Base-by-base conservation (phyloP, 1,139 yeast species). In the Yarrowia galli region DNA sequence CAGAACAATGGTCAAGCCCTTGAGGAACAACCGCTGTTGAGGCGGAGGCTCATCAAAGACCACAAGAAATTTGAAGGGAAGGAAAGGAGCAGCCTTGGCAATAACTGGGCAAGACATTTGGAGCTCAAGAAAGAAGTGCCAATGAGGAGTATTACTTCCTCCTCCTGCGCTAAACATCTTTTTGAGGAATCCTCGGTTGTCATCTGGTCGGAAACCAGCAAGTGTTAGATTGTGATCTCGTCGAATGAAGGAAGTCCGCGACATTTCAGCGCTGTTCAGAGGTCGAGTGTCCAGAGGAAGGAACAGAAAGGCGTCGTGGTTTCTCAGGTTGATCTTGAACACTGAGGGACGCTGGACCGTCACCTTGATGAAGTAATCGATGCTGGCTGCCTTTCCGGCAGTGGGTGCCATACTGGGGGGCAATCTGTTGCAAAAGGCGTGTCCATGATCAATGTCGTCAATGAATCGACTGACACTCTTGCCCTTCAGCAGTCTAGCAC, bases 331-430 rank as follows among this genome's bases (percentile, higher is more conserved):
- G 51, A 82, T 71, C 70, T 84, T 85, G 67, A 87, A 75, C 60
- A 87, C 74, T 5, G 88, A 83, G 1, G 88, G 79, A 67, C 89
- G 76, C 69, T 83, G 85, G 63, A 87, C 86, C 0, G 90, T 87
- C 12, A 82, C 89, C 74, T 87, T 87, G 68, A 87, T 79, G 72
- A 82, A 86, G 73, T 87, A 87, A 54, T 72, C 66, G 18, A 61
- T 48, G 16, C 46, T 35, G 20, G 66, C 66, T 5, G 56, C 54
- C 56, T 61, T 61, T 22, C 66, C 66, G 13, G 56, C 66, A 3
- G 66, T 48, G 25, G 66, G 54, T 3, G 56, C 54, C 66, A 61
- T 61, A 12, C 56, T 46, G 45, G 66, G 66, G 7, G 66, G 66
- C 38, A 61, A 15, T 25, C 66, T 46, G 23, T 36, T 45, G 20